Evolutionary conservation across 176 grass and related monocot genomes (phyloP), one percentile per base, ranked within the genome.

Genomic region (Miscanthus lutarioriparius): DNA sequence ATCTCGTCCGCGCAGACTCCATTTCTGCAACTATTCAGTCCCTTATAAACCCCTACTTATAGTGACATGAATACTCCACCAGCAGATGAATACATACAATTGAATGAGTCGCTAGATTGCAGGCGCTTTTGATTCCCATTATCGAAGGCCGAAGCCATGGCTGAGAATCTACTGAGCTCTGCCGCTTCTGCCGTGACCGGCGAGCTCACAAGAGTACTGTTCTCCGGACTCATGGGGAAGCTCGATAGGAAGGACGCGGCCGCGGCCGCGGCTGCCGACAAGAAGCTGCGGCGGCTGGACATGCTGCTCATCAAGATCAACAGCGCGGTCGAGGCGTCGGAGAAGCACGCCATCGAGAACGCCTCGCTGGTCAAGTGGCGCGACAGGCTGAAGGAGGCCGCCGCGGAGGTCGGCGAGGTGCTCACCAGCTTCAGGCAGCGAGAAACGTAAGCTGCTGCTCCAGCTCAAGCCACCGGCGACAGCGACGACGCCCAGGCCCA

Each of bases 321-420:
- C 35, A 74, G 54, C 44, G 54, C 53, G 4, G 9, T 84, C 9
- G 53, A 68, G 67, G 64, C 16, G 1, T 67, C 81, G 7, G 81
- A 89, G 40, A 63, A n/a, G 30, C 73, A 74, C 16, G 1, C 7
- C 26, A 36, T 79, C 67, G 19, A 58, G 7, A 84, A 17, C 54
- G 13, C 58, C 15, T 28, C 17, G 61, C 70, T 89, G 28, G 22
- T 61, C 16, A 27, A 27, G 67, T 88, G 80, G 80, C 72, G 64
- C 10, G 70, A 77, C 59, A 88, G 44, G 47, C 8, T 88, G 23
- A 88, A 83, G 72, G 72, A 71, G 17, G 86, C 43, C 22, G 13
- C 78, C 12, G 44, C 12, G n/a, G 45, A 70, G 30, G 86, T 67
- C 28, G 62, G 83, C 0, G 63, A 77, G 70, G 56, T 44, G 3